Conservation (phyloP, 139 green algal species). For the Penium margaritaceum region DNA sequence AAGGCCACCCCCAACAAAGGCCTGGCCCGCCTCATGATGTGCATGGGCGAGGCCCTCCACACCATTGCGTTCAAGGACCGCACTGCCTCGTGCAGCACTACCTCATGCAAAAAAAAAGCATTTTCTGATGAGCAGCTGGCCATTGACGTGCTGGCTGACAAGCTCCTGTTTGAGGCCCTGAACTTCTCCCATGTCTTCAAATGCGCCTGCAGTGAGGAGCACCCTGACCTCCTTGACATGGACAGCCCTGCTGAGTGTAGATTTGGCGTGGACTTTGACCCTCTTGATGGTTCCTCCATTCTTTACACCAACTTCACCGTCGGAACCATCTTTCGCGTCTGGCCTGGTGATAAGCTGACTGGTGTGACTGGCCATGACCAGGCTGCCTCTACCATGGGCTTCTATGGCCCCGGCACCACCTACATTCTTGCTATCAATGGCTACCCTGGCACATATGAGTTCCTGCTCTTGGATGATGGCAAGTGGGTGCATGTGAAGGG, state of each 20-base stretch:
- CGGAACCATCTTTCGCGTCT: constrained; percentile 57
- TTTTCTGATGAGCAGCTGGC: constrained; percentile 59
- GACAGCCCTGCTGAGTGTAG: constrained; percentile 36
- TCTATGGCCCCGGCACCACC: constrained; percentile 57
- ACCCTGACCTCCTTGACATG: constrained; percentile 45
- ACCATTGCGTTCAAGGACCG: constrained; percentile 47
- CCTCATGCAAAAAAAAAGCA: constrained; percentile 49
- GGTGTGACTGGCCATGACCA: constrained; percentile 52
- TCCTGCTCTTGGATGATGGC: constrained; percentile 51
- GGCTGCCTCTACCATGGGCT: constrained; percentile 48
- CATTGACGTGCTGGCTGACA: constrained; percentile 56
- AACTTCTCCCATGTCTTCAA: constrained; percentile 50
- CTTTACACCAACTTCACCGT: constrained; percentile 61
- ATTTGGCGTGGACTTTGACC: constrained; percentile 56
- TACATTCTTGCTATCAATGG: constrained; percentile 48
- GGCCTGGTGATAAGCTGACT: constrained; percentile 49
- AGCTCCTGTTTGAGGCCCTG: constrained; percentile 43
- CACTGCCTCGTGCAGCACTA: constrained; percentile 40
- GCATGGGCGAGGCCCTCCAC: constrained; percentile 36
- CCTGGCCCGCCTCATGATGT: constrained; percentile 37
- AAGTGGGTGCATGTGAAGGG: constrained; percentile 48
- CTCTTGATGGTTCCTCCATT: constrained; percentile 55
- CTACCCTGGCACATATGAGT: constrained; percentile 44
- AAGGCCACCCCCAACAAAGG: constrained; percentile 32
- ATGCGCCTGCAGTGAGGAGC: constrained; percentile 44